Percentiles rank a stretch among this genome's conserved stretches.
These are phyloP conservation scores for Cubamyces lactineus DNA, from an alignment of 768 basidiomycete genomes.

Conservation along the genomic window DNA sequence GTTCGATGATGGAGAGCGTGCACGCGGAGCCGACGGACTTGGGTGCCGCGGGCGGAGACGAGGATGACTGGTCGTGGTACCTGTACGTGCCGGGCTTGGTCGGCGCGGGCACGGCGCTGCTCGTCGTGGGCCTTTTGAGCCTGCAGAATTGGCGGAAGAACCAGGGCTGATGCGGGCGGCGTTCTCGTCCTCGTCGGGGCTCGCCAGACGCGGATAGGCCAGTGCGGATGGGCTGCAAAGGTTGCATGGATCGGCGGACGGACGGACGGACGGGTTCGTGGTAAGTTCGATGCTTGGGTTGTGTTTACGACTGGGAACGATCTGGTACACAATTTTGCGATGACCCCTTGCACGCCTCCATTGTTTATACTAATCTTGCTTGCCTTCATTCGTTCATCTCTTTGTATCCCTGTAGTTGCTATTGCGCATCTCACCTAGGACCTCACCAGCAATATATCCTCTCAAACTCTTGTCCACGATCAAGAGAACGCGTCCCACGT, in stretches of 20 bases:
- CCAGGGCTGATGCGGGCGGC: constrained; percentile 37
- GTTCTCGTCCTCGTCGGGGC: too few relatives aligned
- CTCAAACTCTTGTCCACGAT: too few relatives aligned
- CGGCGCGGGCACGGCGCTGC: constrained; percentile 81
- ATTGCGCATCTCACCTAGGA: too few relatives aligned
- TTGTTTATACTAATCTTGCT: neutral
- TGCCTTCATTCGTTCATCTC: neutral
- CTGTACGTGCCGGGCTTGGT: constrained; percentile 77
- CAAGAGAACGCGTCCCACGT: too few relatives aligned
- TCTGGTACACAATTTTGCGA: neutral
- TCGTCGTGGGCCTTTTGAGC: constrained; percentile 78
- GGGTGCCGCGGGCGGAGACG: constrained; percentile 45
- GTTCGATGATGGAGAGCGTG: constrained; percentile 54
- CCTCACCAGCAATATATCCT: neutral
- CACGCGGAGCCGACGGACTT: constrained; percentile 44
- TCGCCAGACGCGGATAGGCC: too few relatives aligned
- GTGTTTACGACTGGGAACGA: constrained; percentile 12
- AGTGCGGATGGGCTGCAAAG: neutral
- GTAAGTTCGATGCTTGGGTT: neutral
- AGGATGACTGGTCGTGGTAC: constrained; percentile 78
- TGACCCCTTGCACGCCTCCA: neutral
- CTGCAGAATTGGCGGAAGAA: constrained; percentile 55
- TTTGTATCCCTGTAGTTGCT: too few relatives aligned
- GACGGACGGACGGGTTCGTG: neutral
- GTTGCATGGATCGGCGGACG: neutral